These are phyloP conservation scores for Mycena kentingensis DNA, from an alignment of 768 basidiomycete genomes.

Conservation along the genomic window DNA sequence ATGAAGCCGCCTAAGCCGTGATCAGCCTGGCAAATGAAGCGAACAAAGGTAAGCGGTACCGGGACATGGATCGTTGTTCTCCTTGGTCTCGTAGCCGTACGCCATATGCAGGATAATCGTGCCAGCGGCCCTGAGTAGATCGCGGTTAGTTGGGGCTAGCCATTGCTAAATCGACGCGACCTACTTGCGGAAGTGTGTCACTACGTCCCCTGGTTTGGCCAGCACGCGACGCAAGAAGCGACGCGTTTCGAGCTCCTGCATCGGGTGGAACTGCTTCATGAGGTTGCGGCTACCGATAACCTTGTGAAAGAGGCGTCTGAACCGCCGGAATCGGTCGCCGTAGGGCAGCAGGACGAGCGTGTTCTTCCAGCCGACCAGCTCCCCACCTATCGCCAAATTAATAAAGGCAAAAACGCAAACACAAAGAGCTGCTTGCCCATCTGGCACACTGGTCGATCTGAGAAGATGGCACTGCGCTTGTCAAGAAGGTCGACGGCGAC, in stretches of 20 bases:
- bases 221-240: conserved; percentile 51
- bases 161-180: conserved; percentile 24
- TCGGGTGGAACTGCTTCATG: conserved; percentile 45
- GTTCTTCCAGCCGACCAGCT: conserved; percentile 60
- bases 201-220: conserved; percentile 48
- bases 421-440: conserved; percentile 18
- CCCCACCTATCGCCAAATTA: conserved; percentile 49
- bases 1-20: conserved; percentile 52
- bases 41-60: conserved; percentile 54
- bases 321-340: conserved; percentile 56
- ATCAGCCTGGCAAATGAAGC: too few species aligned
- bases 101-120: conserved; percentile 54
- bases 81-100: conserved; percentile 55
- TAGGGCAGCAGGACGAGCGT: conserved; percentile 58
- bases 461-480: conserved; percentile 67
- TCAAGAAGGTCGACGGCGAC: conserved; percentile 61
- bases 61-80: conserved; percentile 53
- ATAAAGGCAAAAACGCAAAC: conserved; percentile 4
- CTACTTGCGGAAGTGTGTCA: conserved; percentile 50
- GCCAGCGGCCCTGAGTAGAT: conserved; percentile 45
- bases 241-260: conserved; percentile 49
- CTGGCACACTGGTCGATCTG: conserved; percentile 56
- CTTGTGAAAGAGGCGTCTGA: conserved; percentile 53
- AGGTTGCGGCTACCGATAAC: conserved; percentile 47
- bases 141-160: conserved; percentile 1